Conservation (phyloP, 371 early-diverging fungal genomes). For the Mortierella sp. region DNA sequence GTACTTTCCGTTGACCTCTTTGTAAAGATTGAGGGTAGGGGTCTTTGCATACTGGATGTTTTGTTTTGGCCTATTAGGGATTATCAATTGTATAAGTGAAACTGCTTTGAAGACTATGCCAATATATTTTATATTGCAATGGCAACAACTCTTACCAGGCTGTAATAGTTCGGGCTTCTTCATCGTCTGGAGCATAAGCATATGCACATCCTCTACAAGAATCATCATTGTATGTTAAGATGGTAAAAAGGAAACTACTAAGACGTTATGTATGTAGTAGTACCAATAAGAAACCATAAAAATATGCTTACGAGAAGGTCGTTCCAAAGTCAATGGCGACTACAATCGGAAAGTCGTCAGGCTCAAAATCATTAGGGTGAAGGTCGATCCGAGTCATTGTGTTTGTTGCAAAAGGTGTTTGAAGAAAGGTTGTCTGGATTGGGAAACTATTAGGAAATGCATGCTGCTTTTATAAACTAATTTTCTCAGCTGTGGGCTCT, state of each 20-base stretch:
- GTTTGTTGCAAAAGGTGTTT: neutral
- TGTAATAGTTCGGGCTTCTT: conserved; percentile 20
- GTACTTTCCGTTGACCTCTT: conserved; percentile 31
- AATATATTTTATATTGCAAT: neutral
- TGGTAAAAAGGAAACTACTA: neutral
- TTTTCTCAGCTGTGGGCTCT: neutral
- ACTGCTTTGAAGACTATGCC: neutral
- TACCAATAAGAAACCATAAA: neutral
- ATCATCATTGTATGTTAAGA: neutral
- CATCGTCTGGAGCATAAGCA: conserved; percentile 32
- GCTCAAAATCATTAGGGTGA: conserved; percentile 5
- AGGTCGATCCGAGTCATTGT: conserved; percentile 3
- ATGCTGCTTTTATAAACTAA: neutral
- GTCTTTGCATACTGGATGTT: conserved; percentile 60
- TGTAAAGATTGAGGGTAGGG: conserved; percentile 61
- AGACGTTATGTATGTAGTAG: neutral
- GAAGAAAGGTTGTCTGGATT: neutral
- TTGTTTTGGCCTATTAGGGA: conserved; percentile 30
- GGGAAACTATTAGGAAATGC: neutral
- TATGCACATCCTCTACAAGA: conserved; percentile 47
- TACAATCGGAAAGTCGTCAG: conserved; percentile 31
- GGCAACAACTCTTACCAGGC: conserved; percentile 24
- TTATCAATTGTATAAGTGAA: neutral
- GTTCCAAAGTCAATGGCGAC: conserved; percentile 48
- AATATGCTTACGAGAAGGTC: conserved; percentile 37